Conservation (phyloP, 2,329 filamentous ascomycete genomes). For the Colletotrichum sp. region DNA sequence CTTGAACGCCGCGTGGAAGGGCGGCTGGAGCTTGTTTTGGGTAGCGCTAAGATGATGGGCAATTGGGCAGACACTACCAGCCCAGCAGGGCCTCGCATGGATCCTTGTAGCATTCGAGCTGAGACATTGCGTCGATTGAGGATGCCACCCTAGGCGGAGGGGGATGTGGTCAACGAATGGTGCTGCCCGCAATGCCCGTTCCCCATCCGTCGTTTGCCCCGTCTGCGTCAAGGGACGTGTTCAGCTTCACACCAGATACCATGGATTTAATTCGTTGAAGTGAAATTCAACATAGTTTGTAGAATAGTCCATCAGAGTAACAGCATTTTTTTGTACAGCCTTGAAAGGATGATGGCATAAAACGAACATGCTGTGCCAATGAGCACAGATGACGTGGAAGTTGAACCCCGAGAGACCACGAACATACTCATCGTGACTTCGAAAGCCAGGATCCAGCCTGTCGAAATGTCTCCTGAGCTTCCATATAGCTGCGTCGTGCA, state of each 20-base stretch:
- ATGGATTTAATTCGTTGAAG: fast-evolving
- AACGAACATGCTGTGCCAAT: background rate
- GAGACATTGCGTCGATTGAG: background rate
- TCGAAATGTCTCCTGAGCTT: background rate
- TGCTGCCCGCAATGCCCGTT: background rate
- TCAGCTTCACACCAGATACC: background rate
- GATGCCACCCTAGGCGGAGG: background rate
- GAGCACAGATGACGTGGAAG: background rate
- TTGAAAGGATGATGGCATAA: background rate
- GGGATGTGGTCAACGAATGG: background rate
- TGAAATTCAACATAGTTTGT: background rate
- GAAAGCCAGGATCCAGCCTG: background rate
- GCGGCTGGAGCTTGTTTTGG: background rate
- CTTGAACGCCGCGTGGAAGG: background rate
- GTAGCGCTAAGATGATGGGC: background rate
- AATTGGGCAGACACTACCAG: background rate
- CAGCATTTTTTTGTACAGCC: fast-evolving
- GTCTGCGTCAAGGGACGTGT: background rate
- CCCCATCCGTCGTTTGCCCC: background rate
- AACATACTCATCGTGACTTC: background rate
- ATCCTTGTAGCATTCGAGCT: background rate
- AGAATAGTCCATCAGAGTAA: background rate
- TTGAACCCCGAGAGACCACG: background rate
- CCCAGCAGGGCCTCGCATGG: background rate
- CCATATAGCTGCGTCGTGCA: background rate